These are phyloP conservation scores for Lizonia empirigonia DNA, from an alignment of 2,329 filamentous ascomycete genomes.

Conservation along the genomic window DNA sequence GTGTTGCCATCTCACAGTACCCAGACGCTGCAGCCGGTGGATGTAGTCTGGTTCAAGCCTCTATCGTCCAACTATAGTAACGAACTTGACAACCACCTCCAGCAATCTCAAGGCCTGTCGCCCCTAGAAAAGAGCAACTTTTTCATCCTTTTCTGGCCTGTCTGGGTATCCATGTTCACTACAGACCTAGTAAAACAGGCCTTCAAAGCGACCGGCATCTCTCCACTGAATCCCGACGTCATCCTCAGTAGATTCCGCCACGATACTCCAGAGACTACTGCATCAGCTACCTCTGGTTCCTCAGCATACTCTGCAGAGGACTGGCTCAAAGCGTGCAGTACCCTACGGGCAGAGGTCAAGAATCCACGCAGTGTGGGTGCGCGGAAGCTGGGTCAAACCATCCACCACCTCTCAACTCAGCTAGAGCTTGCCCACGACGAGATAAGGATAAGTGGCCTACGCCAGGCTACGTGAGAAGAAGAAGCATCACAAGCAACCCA, in stretches of 20 bases:
- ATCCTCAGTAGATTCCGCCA: background rate
- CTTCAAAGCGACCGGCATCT: constrained; percentile 1
- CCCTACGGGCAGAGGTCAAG: background rate
- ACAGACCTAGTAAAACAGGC: constrained; percentile 1
- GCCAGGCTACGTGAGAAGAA: too few species aligned
- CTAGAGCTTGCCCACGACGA: background rate
- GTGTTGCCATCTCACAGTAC: background rate
- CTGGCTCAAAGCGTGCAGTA: too few species aligned
- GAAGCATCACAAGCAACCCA: too few species aligned
- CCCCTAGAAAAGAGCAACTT: background rate
- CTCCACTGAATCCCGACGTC: background rate
- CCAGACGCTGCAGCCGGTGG: background rate
- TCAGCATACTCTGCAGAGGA: background rate
- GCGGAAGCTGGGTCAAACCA: background rate
- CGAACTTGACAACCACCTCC: too few species aligned
- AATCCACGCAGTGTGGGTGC: background rate
- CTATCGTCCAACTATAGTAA: background rate
- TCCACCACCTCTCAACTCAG: background rate
- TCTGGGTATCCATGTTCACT: background rate
- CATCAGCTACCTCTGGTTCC: background rate
- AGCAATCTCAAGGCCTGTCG: background rate
- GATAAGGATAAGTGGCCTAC: too few species aligned
- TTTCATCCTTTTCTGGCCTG: constrained; percentile 5
- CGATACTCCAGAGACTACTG: background rate
- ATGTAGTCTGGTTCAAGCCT: constrained; percentile 1